Evolutionary conservation across 129 eudicot genomes (phyloP).

Genomic region (Artemisia tridentata): DNA sequence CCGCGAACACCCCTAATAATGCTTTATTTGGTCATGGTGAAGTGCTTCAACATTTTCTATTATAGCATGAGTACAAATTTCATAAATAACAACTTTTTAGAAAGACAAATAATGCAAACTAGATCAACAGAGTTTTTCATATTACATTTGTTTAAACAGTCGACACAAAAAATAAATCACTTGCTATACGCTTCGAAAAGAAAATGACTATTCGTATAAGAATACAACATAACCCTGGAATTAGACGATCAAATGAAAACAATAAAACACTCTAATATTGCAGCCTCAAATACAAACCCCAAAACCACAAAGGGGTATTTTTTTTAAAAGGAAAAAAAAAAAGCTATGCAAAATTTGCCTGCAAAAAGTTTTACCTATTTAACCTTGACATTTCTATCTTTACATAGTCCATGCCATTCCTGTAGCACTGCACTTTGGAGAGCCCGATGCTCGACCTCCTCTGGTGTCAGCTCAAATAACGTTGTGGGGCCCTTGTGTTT

Average conservation of each 20-base stretch:
- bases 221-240: slow-evolving; percentile 24
- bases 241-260: slow-evolving; percentile 10
- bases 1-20: no score
- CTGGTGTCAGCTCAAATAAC: slow-evolving; percentile 65
- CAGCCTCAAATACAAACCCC: slow-evolving; percentile 21
- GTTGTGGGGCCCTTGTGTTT: slow-evolving; percentile 76
- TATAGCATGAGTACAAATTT: no score
- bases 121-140: not conserved
- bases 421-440: slow-evolving; percentile 82
- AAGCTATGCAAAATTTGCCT: slow-evolving; percentile 32
- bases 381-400: slow-evolving; percentile 69
- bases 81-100: not conserved
- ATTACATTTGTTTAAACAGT: not conserved
- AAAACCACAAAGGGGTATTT: slow-evolving; percentile 14
- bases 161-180: not conserved
- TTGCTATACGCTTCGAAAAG: slow-evolving; percentile 20
- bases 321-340: not conserved
- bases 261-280: slow-evolving; percentile 9
- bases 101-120: not conserved
- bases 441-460: slow-evolving; percentile 90
- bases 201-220: not conserved
- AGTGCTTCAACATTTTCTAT: no score
- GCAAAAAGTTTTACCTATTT: slow-evolving; percentile 23
- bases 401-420: slow-evolving; percentile 86
- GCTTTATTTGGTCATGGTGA: no score